Base-by-base conservation (phyloP, 192 early-diverging fungal species). In the Geranomyces michiganensis region DNA sequence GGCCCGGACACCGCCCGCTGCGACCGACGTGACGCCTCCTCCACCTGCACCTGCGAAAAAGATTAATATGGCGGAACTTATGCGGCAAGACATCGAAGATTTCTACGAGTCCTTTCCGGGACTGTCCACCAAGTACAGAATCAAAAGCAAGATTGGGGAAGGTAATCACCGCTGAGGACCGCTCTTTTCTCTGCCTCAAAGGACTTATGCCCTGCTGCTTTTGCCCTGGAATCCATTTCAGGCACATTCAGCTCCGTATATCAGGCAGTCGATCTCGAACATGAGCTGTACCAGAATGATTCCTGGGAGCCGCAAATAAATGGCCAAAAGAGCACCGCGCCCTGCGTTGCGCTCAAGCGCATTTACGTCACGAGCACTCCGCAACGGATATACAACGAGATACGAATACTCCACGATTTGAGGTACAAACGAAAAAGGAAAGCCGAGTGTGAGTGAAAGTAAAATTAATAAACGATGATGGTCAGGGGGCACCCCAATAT, bases 241-340 rank as follows among this genome's bases (percentile, higher is more conserved):
- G 92, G 96, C 14, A 96, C 94, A 0, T 98, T 96, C 71, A 92
- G 91, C 71, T 89, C 90, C 0, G 96, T 98, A 2, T 98, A 96
- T 80, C 94, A 91, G 72, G 94, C 94, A 2, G 70, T 93, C 15
- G 94, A 98, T 67, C 70, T 92, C 12, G 76, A 86, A 32, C 87
- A 94, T 68, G 79, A 88, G 9, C 62, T 74, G 13, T 93, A 91
- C 72, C 87, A 92, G 51, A 95, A 96, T 72, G 70, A 75, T 30
- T 91, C 90, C 88, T 73, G 64, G 75, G 21, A 29, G 27, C 7
- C 36, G 21, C 21, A 47, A 27, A 33, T 17, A 7, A 60, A 33
- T 8, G 31, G 5, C 3, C 51, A 53, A 53, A 6, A 2, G 51
- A 17, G n/a, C 4, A 9, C 51, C 4, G 51, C 51, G 51, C 51